These are phyloP conservation scores for Calocera viscosa DNA, from an alignment of 768 basidiomycete genomes.

Conservation along the genomic window DNA sequence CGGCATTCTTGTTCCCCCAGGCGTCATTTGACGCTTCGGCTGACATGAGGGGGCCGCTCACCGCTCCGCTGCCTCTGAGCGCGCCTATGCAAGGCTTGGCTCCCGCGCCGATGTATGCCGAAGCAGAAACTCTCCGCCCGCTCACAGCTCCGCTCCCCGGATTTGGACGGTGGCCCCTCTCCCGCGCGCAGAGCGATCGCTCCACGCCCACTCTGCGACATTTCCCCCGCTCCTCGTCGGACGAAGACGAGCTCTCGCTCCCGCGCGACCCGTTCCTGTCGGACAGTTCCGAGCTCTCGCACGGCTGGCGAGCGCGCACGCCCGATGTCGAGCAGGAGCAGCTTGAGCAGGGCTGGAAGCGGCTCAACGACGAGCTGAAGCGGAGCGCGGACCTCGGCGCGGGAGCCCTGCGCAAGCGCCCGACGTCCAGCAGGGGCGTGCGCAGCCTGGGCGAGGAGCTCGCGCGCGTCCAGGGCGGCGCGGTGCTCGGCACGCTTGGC, in stretches of 20 bases:
- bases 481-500: neutral
- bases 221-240: neutral
- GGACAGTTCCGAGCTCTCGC: neutral
- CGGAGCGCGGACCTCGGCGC: neutral
- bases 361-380: constrained; percentile 2
- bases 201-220: neutral
- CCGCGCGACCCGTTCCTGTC: neutral
- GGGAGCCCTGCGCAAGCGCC: neutral
- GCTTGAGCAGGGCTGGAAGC: constrained; percentile 2
- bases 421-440: neutral
- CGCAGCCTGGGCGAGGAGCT: constrained; percentile 2
- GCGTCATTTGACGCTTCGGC: neutral
- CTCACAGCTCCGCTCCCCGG: neutral
- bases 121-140: neutral
- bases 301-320: neutral
- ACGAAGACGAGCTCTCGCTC: neutral
- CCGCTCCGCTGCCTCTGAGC: neutral
- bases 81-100: too few relatives aligned
- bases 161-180: neutral
- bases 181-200: neutral
- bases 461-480: neutral
- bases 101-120: neutral
- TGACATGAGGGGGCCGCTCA: neutral
- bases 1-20: neutral
- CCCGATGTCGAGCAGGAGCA: constrained; percentile 6